Evolutionary conservation across 805 yeast genomes (phyloP), one percentile per base, ranked within the genome.

Genomic region (Starmerella sirachaensis): DNA sequence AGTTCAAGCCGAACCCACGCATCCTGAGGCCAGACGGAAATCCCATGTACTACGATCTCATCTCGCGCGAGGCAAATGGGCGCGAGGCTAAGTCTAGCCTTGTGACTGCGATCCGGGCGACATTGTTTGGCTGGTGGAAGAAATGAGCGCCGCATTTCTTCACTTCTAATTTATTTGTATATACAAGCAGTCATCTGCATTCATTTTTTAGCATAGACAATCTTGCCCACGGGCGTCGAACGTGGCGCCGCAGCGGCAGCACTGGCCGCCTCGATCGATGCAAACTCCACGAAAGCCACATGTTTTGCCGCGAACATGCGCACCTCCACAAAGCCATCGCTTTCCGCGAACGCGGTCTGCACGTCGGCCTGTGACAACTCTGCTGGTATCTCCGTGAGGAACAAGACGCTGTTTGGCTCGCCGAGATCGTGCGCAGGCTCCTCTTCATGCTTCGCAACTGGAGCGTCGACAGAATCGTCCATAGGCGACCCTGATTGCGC

Each of bases 251-350:
- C 33, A 10, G 46, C 12, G 7, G 49, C 49, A 0, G 33, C 32
- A 4, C 36, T 19, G 1, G 53, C 53, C 9, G 43, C 33, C 7
- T 34, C 51, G 1, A 24, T 36, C 1, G 31, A 14, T 11, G 31
- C 73, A 54, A 77, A 88, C 50, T 88, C 96, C 3, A 88, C 68
- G 57, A 88, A 79, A 9, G 91, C 93, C 31, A 88, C 69, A 26
- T 70, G 70, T 30, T 83, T 67, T 5, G 76, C 70, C 2, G 69
- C 65, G 19, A 88, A 84, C 25, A 74, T 59, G 37, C 93, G 70
- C 2, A 77, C 62, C 46, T 77, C 81, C 10, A 70, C 58, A 45
- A 78, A 78, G 0, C 94, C 94, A 1, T 64, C 59, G 43, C 52
- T 69, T 3, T 55, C 51, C 3, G 60, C 63, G 53, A 83, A 85